Evolutionary conservation across 2,329 filamentous ascomycete genomes (phyloP), one percentile per base, ranked within the genome.

Genomic region (Pseudocercospora pini-densiflorae): DNA sequence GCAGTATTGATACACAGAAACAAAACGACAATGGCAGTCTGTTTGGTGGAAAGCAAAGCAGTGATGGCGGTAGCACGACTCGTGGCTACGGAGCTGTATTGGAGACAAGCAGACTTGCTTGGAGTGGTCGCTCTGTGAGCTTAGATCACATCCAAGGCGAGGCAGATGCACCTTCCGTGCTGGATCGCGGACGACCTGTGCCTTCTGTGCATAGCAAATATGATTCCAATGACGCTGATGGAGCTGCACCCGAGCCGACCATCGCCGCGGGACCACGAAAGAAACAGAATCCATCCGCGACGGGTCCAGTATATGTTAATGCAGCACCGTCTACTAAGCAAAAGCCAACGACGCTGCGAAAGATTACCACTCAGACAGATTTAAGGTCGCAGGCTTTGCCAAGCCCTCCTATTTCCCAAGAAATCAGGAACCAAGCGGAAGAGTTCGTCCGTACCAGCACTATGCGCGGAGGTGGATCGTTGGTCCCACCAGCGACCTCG

Each of bases 191-290:
- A 16, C 76, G 81, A 45, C 76, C 80, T 6, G 77, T 79, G n/a
- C 80, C 81, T 43, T 77, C 79, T 59, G 77, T 78, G 45, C 81
- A 86, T 74, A 82, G 74, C 72, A 75, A 71, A 57, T 76, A 73
- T 66, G 76, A 77, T 36, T 63, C 70, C 27, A 66, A 63, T 33
- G 87, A 90, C 73, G 89, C 90, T 79, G 91, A 95, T 76, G 61
- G 54, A 24, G 91, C 93, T 60, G 94, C 93, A 27, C 94, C 94
- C 14, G 94, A 90, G 43, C 94, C 94, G 5, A 94, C 89, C 29
- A 85, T 97, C 40, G 93, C 92, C 36, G 90, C 86, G 58, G 94
- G 94, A 5, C 92, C 94, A 64, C 88, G 93, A 57, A 82, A 79
- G 69, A 77, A 78, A 63, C 79, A 81, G 69, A 81, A 81, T 70